Percentiles rank a stretch among this genome's conserved stretches.
These are phyloP conservation scores for Annulohypoxylon truncatum DNA, from an alignment of 2,329 filamentous ascomycete species.

Conservation along the genomic window DNA sequence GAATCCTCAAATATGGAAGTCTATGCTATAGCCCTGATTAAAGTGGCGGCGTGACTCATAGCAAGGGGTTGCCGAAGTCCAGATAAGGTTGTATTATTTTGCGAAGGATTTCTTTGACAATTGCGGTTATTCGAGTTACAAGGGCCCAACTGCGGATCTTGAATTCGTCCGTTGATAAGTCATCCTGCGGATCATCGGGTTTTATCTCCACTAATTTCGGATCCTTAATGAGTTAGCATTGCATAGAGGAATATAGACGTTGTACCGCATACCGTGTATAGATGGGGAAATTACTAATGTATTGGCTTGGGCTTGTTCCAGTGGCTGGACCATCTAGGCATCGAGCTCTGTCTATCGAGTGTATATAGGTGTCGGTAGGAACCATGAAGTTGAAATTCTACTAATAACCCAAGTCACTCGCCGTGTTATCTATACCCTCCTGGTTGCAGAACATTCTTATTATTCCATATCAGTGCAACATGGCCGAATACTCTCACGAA, in stretches of 20 bases:
- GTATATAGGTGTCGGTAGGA: not conserved
- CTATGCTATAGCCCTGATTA: no score
- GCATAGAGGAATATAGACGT: not conserved
- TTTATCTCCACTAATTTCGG: not conserved
- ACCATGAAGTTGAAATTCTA: not conserved
- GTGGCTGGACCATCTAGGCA: not conserved
- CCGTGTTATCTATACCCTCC: not conserved
- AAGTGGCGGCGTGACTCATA: not conserved
- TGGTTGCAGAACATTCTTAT: not conserved
- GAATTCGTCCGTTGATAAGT: slow-evolving; percentile 12
- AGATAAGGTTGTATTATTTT: not conserved
- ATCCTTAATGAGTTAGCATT: not conserved
- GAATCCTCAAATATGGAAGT: no score
- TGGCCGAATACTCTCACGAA: slow-evolving; percentile 27
- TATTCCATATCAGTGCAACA: not conserved
- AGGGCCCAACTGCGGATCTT: not conserved
- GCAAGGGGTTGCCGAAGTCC: not conserved
- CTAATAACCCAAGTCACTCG: not conserved
- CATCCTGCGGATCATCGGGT: not conserved
- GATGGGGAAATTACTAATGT: not conserved
- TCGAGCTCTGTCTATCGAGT: not conserved
- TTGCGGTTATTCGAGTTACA: not conserved
- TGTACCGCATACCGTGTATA: not conserved
- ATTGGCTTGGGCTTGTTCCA: not conserved
- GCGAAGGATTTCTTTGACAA: not conserved